Evolutionary conservation across 2,329 filamentous ascomycete species (phyloP), one percentile per base, ranked within the genome.

Genomic region (Botrytis hyacinthi): DNA sequence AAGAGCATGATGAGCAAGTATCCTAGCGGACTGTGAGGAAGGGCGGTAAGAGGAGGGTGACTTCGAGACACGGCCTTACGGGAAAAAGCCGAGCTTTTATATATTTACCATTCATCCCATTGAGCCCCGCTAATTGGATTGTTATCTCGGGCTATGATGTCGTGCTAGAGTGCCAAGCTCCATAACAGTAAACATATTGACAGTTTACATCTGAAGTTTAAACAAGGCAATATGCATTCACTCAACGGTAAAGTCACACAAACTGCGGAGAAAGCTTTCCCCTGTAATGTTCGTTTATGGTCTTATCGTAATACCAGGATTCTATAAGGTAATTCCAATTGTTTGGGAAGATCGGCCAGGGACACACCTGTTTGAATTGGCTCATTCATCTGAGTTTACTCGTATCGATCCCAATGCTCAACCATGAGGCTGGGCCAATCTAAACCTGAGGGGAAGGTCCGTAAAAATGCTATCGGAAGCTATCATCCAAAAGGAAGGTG

Each of bases 401-500:
- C 70, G 70, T 67, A 72, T 67, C 61, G 35, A 59, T 44, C 26
- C 46, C 48, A 40, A 40, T 67, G 14, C 37, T 29, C 40, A 22
- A 54, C 48, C 44, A 29, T 40, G 37, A 57, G 35, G 29, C n/a
- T 67, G 37, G 29, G 35, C 46, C 48, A 68, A 68, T n/a, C 68
- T 66, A n/a, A 29, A 42, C 62, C 42, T 54, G 70, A 72, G 60
- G n/a, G 61, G 60, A 67, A 72, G 44, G 61, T 71, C 60, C 26
- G 44, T 48, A 16, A 51, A 57, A 29, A 20, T 68, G 51, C 48
- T 72, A 68, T 60, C 37, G 37, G n/a, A 35, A 72, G 37, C 48
- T 61, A 66, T 68, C n/a, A 42, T 42, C 6, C 14, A 72, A 72
- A 57, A n/a, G 51, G 69, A 26, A 71, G 69, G 69, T 71, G 59